phyloP scores from a whole-genome alignment of 352 stramenopile species.

The Aphanomyces astaci region DNA sequence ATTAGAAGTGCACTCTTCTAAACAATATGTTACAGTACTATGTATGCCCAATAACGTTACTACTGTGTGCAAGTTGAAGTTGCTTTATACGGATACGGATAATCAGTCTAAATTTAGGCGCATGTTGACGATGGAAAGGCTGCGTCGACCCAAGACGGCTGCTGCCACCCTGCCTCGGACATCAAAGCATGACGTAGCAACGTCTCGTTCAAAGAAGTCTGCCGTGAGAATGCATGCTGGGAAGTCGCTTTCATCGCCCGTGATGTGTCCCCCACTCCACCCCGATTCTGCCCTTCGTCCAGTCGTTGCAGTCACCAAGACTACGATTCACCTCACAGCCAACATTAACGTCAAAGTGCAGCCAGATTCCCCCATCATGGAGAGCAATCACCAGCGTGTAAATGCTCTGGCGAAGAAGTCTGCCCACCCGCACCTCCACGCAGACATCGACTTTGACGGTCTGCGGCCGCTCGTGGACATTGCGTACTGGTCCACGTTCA shows the following conservation, averaged over 20 bases:
- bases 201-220: not conserved
- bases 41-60: too few species aligned
- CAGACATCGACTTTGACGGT: slow-evolving; percentile 57
- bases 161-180: not conserved
- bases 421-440: slow-evolving; percentile 22
- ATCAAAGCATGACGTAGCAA: not conserved
- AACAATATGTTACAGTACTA: too few species aligned
- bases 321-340: not conserved
- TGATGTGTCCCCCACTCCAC: not conserved
- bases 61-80: not conserved
- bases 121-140: not conserved
- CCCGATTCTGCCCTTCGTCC: not conserved
- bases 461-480: slow-evolving; percentile 74
- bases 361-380: not conserved
- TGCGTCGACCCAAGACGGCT: not conserved
- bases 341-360: not conserved
- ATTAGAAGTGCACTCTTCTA: too few species aligned
- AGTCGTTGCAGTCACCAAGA: not conserved
- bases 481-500: slow-evolving; percentile 79
- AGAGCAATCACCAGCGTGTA: not conserved
- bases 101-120: not conserved
- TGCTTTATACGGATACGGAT: not conserved
- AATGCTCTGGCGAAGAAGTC: not conserved
- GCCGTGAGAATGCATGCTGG: not conserved
- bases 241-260: not conserved